Evolutionary conservation across 345 rosid species (phyloP).

Genomic region (Rhodamnia argentea): DNA sequence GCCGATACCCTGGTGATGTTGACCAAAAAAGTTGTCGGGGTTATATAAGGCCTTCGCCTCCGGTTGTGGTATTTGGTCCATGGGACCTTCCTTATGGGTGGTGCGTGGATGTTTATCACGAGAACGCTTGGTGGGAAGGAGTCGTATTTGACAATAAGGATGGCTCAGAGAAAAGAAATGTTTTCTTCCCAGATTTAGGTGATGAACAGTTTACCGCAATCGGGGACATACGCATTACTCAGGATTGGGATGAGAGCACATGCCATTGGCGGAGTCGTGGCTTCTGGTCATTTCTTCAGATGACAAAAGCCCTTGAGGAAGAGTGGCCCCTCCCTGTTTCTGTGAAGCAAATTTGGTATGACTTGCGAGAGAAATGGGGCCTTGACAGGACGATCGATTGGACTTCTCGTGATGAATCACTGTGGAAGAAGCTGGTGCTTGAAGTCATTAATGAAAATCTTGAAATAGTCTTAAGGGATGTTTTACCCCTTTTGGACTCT

Average conservation of each 20-base stretch:
- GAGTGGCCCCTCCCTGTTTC: conserved; percentile 38
- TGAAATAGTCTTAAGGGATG: background rate
- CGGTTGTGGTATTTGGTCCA: conserved; percentile 15
- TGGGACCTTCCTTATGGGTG: conserved; percentile 33
- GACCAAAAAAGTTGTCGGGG: conserved; percentile 22
- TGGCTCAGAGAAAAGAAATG: conserved; percentile 32
- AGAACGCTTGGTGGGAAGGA: conserved; percentile 88
- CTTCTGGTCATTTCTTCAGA: conserved; percentile 54
- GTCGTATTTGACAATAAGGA: conserved; percentile 46
- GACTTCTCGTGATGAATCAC: conserved; percentile 27
- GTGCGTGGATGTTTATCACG: conserved; percentile 50
- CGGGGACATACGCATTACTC: conserved; percentile 42
- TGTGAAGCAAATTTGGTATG: conserved; percentile 69
- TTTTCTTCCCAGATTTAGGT: conserved; percentile 89
- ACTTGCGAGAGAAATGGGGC: conserved; percentile 29
- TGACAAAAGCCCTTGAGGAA: conserved; percentile 33
- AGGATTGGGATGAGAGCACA: conserved; percentile 54
- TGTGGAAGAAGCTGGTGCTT: conserved; percentile 36
- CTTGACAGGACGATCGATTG: conserved; percentile 37
- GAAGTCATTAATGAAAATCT: conserved; percentile 40
- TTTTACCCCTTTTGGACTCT: background rate
- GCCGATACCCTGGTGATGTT: background rate
- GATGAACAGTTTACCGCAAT: conserved; percentile 34
- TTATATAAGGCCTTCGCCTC: conserved; percentile 46
- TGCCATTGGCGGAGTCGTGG: conserved; percentile 56